Percentiles rank a stretch among this genome's conserved stretches.
Conservation (phyloP, 2,329 filamentous ascomycete species). For the Cladorrhinum sp. region DNA sequence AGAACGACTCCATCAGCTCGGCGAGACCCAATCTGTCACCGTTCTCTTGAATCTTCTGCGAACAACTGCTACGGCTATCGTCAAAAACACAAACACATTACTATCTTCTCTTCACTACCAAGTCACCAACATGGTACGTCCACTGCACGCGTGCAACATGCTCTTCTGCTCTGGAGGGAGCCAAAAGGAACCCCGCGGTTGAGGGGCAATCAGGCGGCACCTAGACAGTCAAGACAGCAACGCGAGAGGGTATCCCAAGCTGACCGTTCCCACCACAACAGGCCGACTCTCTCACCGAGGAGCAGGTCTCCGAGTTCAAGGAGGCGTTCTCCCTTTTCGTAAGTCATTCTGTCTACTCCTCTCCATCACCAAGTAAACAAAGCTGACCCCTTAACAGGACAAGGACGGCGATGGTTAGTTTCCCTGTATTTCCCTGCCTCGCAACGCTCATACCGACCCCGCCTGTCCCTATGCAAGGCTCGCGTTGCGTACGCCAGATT, state of each 20-base stretch:
- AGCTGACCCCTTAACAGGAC: constrained; percentile 55
- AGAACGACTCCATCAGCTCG: constrained; percentile 17
- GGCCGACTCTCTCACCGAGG: constrained; percentile 98
- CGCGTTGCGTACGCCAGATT: constrained; percentile 2
- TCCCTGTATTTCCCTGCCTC: constrained; percentile 1
- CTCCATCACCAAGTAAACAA: constrained; percentile 15
- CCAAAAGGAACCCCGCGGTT: constrained; percentile 22
- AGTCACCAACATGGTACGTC: constrained; percentile 25
- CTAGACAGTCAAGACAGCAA: constrained; percentile 1
- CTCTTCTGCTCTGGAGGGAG: constrained; percentile 2
- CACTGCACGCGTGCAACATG: constrained; percentile 4
- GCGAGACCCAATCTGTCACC: constrained; percentile 13
- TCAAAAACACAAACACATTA: constrained; percentile 6
- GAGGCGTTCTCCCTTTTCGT: constrained; percentile 99
- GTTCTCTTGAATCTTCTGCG: constrained; percentile 11
- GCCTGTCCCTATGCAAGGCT: constrained; percentile 7
- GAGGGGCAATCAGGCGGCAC: constrained; percentile 22
- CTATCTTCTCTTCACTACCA: constrained; percentile 3
- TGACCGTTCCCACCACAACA: constrained; percentile 39
- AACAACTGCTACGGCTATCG: neutral
- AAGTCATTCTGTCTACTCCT: constrained; percentile 45
- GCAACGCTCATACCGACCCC: constrained; percentile 9
- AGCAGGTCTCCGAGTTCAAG: constrained; percentile 99
- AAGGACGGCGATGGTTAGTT: constrained; percentile 85
- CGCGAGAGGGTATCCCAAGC: constrained; percentile 13